Evolutionary conservation across 2,329 filamentous ascomycete species (phyloP), one percentile per base, ranked within the genome.

Genomic region (Penicillium sp.): DNA sequence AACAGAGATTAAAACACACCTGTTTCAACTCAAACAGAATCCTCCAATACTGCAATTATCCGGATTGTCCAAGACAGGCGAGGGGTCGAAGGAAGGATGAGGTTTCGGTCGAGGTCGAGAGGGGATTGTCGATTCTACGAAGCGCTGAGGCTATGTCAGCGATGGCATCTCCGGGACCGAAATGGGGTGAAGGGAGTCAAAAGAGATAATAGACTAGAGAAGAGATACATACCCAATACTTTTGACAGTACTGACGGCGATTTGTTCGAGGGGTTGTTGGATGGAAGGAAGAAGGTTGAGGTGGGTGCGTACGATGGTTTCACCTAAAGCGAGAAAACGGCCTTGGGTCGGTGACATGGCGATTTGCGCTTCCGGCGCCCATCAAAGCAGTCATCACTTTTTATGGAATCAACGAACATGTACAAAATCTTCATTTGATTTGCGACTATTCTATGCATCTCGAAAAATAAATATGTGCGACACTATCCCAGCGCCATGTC

Each of bases 281-380:
- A 47, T 60, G 48, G 57, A 51, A 56, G 57, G 57, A 56, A 63
- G 66, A 57, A 62, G 57, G 63, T 56, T 55, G 48, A 63, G 60
- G 67, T 68, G 64, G 66, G 66, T 70, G 66, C 58, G 64, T 67
- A 64, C 63, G 67, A 69, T 62, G 70, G 71, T 74, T 74, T 74
- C 71, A 74, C 71, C 68, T 70, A 68, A 72, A 69, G 69, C 68
- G 70, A 71, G 68, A 69, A 70, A 70, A 62, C 62, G 64, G 67
- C 56, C 56, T 59, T 65, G 64, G 67, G 62, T 64, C 62, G 62
- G 66, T 64, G 65, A 67, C 66, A 69, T 67, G 65, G 62, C 61
- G 61, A 63, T 60, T 64, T 64, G 62, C 66, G 63, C 62, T 61
- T 59, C 60, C 61, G 64, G 61, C 56, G 47, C 54, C 55, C 59